phyloP scores from a whole-genome alignment of 768 basidiomycete species.

The Boletus coccyginus region DNA sequence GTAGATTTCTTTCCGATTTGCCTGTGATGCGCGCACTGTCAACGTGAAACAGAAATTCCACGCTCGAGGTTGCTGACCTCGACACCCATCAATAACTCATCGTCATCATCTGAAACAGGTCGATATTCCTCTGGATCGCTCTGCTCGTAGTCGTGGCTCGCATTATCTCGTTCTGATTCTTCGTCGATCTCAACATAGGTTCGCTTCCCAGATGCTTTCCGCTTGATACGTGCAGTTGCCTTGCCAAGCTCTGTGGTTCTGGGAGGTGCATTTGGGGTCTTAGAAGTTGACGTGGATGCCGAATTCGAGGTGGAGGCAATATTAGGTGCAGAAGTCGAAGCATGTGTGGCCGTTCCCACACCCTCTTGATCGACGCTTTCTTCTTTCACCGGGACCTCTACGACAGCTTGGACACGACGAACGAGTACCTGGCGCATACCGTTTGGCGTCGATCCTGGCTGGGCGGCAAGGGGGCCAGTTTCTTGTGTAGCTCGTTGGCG shows the following conservation, averaged over 20 bases:
- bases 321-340: slow-evolving; percentile 15
- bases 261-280: slow-evolving; percentile 8
- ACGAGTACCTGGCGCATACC: slow-evolving; percentile 38
- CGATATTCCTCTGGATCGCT: slow-evolving; percentile 11
- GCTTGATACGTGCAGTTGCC: slow-evolving; percentile 14
- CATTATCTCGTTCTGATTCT: slow-evolving; percentile 19
- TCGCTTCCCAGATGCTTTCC: slow-evolving; percentile 23
- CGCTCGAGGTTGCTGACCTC: slow-evolving; percentile 39
- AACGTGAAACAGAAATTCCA: not conserved
- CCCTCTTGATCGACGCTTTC: slow-evolving; percentile 51
- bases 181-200: slow-evolving; percentile 32
- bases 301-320: slow-evolving; percentile 14
- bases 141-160: slow-evolving; percentile 7
- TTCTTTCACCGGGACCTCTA: slow-evolving; percentile 60
- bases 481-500: slow-evolving; percentile 21
- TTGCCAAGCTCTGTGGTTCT: slow-evolving; percentile 1
- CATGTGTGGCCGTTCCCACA: not conserved
- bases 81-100: slow-evolving; percentile 61
- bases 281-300: slow-evolving; percentile 5
- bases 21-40: slow-evolving; percentile 26
- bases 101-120: slow-evolving; percentile 48
- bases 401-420: slow-evolving; percentile 59
- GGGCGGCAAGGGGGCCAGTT: not conserved
- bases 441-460: slow-evolving; percentile 9
- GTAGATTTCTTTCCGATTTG: slow-evolving; percentile 39